Evolutionary conservation across 108 stramenopile genomes (phyloP).

Genomic region (Stephanodiscus minutulus): DNA sequence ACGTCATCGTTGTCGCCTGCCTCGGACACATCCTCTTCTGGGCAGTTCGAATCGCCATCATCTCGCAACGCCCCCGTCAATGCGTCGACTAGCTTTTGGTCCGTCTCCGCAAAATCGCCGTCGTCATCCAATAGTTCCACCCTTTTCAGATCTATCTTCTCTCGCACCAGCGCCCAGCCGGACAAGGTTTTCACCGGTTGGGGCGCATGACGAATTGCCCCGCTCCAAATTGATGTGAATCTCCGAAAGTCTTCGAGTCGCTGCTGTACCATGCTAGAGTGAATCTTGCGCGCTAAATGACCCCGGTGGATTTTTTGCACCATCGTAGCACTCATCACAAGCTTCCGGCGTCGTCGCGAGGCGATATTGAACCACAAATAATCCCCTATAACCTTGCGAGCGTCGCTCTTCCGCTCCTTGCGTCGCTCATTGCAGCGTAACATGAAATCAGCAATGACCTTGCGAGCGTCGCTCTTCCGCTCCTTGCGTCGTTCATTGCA

Average conservation of each 20-base stretch:
- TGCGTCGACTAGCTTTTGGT: slow-evolving; percentile 21
- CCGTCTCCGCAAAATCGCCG: slow-evolving; percentile 17
- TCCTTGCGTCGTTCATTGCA: neutral
- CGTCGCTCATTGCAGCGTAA: neutral
- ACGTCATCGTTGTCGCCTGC: neutral
- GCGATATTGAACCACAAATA: slow-evolving; percentile 5
- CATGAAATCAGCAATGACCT: slow-evolving; percentile 1
- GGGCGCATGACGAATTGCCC: slow-evolving; percentile 1
- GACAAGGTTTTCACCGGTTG: neutral
- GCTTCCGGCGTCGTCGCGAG: neutral
- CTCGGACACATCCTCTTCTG: slow-evolving; percentile 2
- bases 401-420: neutral
- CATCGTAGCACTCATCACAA: neutral
- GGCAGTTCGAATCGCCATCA: neutral
- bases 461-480: neutral
- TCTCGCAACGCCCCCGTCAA: slow-evolving; percentile 18
- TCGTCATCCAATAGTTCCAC: slow-evolving; percentile 15
- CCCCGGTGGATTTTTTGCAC: slow-evolving; percentile 6
- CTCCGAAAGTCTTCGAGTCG: neutral
- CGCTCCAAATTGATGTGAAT: slow-evolving; percentile 23
- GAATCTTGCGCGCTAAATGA: slow-evolving; percentile 7
- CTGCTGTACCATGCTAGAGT: neutral
- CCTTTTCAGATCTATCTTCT: slow-evolving; percentile 19
- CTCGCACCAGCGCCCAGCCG: slow-evolving; percentile 19
- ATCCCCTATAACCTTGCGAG: neutral